Conservation (phyloP, 176 grass and related monocot species). For the Sorghum bicolor region Sorghum_bicolor_NCBIv3 NC_012872.2:70466001-70466500, state of each 20-base stretch:
- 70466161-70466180: not conserved
- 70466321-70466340: constrained; percentile 14
- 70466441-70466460: not conserved
- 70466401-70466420: constrained; percentile 13
- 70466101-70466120: not conserved
- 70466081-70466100: constrained; percentile 33
- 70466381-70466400: not conserved
- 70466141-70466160: not conserved
- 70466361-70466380: not conserved
- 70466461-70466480: not conserved
- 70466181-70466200: not conserved
- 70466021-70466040: not conserved
- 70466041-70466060: not conserved
- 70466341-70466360: constrained; percentile 31
- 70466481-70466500: not conserved
- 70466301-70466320: not conserved
- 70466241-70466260: constrained; percentile 3
- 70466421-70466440: constrained; percentile 32
- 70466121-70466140: constrained; percentile 12
- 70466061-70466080: constrained; percentile 26
- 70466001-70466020: not conserved
- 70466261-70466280: not conserved
- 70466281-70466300: not conserved
- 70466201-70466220: not conserved
- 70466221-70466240: not conserved